Percentiles rank a stretch among this genome's conserved stretches.
These are phyloP conservation scores for Backusella westeae DNA, from an alignment of 192 early-diverging fungal species.

Conservation along the genomic window DNA sequence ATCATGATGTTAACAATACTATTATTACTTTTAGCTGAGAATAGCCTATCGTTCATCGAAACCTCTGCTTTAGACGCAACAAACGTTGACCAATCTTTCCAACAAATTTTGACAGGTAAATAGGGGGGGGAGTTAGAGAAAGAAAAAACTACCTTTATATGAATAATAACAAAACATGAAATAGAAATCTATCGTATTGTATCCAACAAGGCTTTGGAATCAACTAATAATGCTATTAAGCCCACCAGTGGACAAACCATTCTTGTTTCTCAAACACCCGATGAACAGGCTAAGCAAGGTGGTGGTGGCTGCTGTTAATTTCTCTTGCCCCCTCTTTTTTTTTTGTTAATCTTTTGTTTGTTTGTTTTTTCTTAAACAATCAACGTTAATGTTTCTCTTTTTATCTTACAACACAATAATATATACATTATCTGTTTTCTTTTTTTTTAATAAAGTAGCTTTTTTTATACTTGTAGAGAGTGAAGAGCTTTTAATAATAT, in stretches of 20 bases:
- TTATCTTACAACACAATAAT: not conserved
- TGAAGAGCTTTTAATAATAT: not conserved
- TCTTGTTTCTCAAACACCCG: slow-evolving; percentile 55
- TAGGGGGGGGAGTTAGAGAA: not conserved
- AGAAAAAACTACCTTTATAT: not conserved
- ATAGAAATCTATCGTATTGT: slow-evolving; percentile 95
- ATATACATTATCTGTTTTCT: not conserved
- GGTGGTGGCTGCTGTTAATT: slow-evolving; percentile 62
- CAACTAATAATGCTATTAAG: slow-evolving; percentile 63
- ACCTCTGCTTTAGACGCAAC: slow-evolving; percentile 96
- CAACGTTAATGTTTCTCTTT: not conserved
- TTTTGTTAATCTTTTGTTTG: not conserved
- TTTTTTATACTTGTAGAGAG: not conserved
- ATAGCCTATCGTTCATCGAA: slow-evolving; percentile 90
- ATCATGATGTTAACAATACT: slow-evolving; percentile 38
- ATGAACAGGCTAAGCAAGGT: slow-evolving; percentile 50
- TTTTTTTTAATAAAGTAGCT: not conserved
- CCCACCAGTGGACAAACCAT: slow-evolving; percentile 73
- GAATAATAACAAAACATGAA: not conserved
- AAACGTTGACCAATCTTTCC: slow-evolving; percentile 97
- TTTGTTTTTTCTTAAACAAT: not conserved
- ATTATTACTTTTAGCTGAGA: slow-evolving; percentile 6
- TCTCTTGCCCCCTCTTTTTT: not conserved
- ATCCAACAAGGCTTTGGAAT: slow-evolving; percentile 95
- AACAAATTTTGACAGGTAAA: slow-evolving; percentile 92